Evolutionary conservation across 305 asterid genomes (phyloP).

Genomic region (Euphrasia arctica): DNA sequence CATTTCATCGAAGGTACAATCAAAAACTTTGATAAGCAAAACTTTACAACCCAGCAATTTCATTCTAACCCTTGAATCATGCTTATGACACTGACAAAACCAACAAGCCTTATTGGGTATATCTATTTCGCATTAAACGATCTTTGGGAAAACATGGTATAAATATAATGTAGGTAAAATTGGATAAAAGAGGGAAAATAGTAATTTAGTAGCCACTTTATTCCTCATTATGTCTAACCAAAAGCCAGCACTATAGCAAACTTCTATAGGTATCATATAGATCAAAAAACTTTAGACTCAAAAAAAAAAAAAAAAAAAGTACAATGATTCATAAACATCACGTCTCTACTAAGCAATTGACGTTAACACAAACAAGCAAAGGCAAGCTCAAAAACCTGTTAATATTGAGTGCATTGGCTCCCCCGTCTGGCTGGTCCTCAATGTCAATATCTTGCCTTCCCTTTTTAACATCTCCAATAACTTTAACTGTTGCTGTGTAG

Average conservation of each 20-base stretch:
- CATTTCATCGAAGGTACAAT: conserved; percentile 6
- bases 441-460: conserved; percentile 65
- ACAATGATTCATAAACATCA: conserved; percentile 18
- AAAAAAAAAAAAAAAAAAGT: conserved; percentile 16
- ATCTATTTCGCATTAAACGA: background rate
- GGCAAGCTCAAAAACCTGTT: conserved; percentile 56
- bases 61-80: conserved; percentile 23
- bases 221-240: conserved; percentile 5
- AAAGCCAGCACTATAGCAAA: conserved; percentile 4
- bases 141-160: conserved; percentile 2
- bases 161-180: conserved; percentile 4
- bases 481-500: conserved; percentile 79
- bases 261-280: background rate
- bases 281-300: conserved; percentile 15
- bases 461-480: conserved; percentile 58
- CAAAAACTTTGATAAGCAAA: conserved; percentile 8
- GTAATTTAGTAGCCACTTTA: conserved; percentile 14
- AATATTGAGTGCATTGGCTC: conserved; percentile 92
- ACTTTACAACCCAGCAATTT: conserved; percentile 10
- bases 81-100: conserved; percentile 23
- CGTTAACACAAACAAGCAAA: conserved; percentile 24
- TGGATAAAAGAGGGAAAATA: background rate
- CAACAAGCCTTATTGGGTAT: conserved; percentile 24
- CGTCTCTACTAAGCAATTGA: conserved; percentile 19
- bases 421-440: conserved; percentile 92